Evolutionary conservation across 306 rosid species (phyloP).

Genomic region (Betula pendula): DNA sequence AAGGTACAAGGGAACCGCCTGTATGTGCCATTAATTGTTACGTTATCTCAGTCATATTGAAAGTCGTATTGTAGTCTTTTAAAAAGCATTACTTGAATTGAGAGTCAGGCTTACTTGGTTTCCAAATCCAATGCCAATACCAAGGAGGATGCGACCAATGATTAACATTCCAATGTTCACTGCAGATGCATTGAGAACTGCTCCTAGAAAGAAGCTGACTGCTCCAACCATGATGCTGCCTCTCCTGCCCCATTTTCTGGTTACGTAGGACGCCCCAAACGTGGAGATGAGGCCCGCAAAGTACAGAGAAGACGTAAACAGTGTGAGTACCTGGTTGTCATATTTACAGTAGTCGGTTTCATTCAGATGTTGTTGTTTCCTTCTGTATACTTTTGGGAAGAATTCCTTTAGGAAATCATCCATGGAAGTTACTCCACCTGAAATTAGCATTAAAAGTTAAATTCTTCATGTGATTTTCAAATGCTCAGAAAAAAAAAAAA

Average conservation of each 20-base stretch:
- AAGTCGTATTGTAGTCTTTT: too few relatives aligned
- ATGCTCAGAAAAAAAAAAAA: too few relatives aligned
- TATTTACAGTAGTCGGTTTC: constrained; percentile 93
- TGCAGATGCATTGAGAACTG: constrained; percentile 74
- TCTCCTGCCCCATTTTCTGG: constrained; percentile 75
- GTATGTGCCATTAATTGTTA: constrained; percentile 6
- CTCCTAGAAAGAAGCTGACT: constrained; percentile 77
- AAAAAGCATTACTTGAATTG: too few relatives aligned
- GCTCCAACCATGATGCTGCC: constrained; percentile 90
- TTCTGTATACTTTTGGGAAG: constrained; percentile 67
- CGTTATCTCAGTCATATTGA: too few relatives aligned
- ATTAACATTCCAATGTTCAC: constrained; percentile 74
- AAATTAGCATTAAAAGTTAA: constrained; percentile 2
- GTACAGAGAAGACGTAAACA: constrained; percentile 90
- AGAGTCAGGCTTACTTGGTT: constrained; percentile 65
- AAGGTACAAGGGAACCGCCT: constrained; percentile 92
- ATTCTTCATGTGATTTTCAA: neutral
- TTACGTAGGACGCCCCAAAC: constrained; percentile 75
- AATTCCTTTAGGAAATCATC: constrained; percentile 78
- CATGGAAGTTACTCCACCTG: constrained; percentile 97
- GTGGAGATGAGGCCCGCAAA: constrained; percentile 83
- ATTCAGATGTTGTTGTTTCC: constrained; percentile 58
- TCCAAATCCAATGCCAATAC: constrained; percentile 88
- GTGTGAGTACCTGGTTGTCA: constrained; percentile 80
- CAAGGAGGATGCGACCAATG: constrained; percentile 76